Evolutionary conservation across 2,329 filamentous ascomycete species (phyloP).

Genomic region (Aspergillus tubingensis): DNA sequence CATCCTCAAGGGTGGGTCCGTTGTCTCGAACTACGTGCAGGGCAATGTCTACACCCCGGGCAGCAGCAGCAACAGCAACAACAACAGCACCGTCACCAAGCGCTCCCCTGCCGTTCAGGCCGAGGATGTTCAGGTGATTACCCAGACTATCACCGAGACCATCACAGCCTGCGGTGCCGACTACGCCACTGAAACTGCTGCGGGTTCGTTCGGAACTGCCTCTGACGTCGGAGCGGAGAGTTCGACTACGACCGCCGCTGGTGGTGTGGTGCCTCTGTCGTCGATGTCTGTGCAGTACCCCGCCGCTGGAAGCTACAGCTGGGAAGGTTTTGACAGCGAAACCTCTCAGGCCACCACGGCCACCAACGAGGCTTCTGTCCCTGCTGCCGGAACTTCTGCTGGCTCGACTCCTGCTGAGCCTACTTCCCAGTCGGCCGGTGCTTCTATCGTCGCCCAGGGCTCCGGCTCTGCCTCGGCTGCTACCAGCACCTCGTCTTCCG

Average conservation of each 20-base stretch:
- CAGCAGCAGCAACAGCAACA: neutral
- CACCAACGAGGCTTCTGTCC: neutral
- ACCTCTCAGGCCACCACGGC: neutral
- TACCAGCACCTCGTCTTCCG: conserved; percentile 4
- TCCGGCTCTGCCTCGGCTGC: conserved; percentile 5
- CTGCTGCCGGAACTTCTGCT: neutral
- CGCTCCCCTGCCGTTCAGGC: conserved; percentile 22
- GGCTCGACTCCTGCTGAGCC: neutral
- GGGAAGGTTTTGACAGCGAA: neutral
- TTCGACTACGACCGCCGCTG: neutral
- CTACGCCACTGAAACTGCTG: conserved; percentile 8
- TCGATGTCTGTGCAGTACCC: neutral
- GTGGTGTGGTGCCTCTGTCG: neutral
- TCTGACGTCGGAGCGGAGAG: neutral
- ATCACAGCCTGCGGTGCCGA: conserved; percentile 25
- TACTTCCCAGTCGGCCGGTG: neutral
- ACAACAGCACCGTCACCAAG: conserved; percentile 23
- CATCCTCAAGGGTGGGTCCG: conserved; percentile 69
- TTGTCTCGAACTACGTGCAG: conserved; percentile 74
- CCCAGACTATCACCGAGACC: conserved; percentile 32
- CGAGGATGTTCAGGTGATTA: conserved; percentile 23
- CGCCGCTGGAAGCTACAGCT: neutral
- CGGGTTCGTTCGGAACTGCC: neutral
- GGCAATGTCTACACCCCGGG: conserved; percentile 67
- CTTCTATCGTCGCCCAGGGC: neutral